phyloP scores from a whole-genome alignment of 2,329 filamentous ascomycete species.

The Cladosporium colombiae region DNA sequence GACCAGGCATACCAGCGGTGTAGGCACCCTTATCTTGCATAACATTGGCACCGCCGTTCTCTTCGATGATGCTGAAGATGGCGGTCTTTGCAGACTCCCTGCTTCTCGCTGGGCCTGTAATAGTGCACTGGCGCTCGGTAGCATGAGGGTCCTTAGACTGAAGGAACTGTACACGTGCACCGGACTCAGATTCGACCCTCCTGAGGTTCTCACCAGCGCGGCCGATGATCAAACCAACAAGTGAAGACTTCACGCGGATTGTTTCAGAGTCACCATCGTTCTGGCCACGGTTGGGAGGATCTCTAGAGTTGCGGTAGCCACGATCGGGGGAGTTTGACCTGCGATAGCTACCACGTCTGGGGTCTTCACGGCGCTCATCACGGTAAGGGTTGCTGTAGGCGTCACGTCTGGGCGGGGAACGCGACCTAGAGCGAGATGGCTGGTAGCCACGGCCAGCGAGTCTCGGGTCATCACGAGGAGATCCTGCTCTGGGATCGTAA shows the following conservation, averaged over 20 bases:
- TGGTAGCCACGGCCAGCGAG: constrained; percentile 59
- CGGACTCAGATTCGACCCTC: constrained; percentile 79
- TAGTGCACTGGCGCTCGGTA: constrained; percentile 79
- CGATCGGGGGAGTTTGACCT: constrained; percentile 70
- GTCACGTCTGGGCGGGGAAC: constrained; percentile 69
- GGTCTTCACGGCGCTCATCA: constrained; percentile 76
- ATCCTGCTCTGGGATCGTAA: constrained; percentile 43
- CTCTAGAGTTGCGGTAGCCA: constrained; percentile 31
- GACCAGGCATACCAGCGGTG: constrained; percentile 38
- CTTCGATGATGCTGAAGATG: constrained; percentile 85
- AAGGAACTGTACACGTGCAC: constrained; percentile 84
- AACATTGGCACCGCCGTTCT: constrained; percentile 66
- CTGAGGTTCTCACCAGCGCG: constrained; percentile 86
- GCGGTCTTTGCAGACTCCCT: constrained; percentile 77
- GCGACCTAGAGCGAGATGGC: constrained; percentile 66
- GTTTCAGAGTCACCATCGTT: constrained; percentile 71
- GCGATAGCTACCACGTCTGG: constrained; percentile 58
- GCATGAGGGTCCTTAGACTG: constrained; percentile 71
- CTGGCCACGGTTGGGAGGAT: constrained; percentile 34
- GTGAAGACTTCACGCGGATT: constrained; percentile 80
- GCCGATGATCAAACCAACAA: constrained; percentile 89
- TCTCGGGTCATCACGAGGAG: constrained; percentile 46
- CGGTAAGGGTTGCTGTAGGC: constrained; percentile 75
- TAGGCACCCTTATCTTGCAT: constrained; percentile 38
- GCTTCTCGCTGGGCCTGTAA: constrained; percentile 70